Evolutionary conservation across 495 filamentous ascomycete genomes (phyloP), one percentile per base, ranked within the genome.

Genomic region (Trichoderma parareesei): DNA sequence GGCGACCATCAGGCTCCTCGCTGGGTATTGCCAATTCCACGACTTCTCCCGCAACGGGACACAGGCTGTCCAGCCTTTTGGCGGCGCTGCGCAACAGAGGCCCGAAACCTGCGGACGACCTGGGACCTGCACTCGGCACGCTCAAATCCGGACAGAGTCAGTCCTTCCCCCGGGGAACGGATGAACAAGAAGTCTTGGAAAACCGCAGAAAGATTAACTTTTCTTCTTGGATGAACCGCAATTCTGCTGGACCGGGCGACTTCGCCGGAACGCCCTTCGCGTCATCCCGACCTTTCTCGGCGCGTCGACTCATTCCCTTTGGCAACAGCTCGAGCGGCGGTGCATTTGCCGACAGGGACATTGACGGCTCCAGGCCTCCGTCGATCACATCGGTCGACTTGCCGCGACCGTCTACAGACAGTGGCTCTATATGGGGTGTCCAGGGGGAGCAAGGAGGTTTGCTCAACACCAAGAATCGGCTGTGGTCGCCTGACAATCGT

Each of bases 311-410:
- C 38, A 89, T 90, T 69, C 84, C 87, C n/a, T 86, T 86, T 41
- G 82, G 85, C 55, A 82, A 84, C 43, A 83, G 88, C 69, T 78
- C 87, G n/a, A 85, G 84, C 63, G 82, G 88, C 67, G 85, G 84
- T n/a, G 83, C 85, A 61, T 90, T 85, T 79, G 82, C 85, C 38
- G 80, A 85, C 33, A 79, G 87, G 18, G 85, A 87, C 60, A 82
- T 87, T 14, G 79, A 88, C 61, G 91, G 89, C 43, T 88, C 90
- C 3, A 79, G 91, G 37, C 90, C 91, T 35, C 83, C 87, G 2
- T 93, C 91, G 14, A 90, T 89, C 38, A 87, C 90, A 8, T 93
- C 90, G 0, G 87, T 87, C 61, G 91, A 94, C 62, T 80, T 93
- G 57, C 88, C 90, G 2, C 83, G 90, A 65, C 91, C 91, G 0